Evolutionary conservation across 169 alveolate species (phyloP).

Genomic region (Cryptosporidium felis): DNA sequence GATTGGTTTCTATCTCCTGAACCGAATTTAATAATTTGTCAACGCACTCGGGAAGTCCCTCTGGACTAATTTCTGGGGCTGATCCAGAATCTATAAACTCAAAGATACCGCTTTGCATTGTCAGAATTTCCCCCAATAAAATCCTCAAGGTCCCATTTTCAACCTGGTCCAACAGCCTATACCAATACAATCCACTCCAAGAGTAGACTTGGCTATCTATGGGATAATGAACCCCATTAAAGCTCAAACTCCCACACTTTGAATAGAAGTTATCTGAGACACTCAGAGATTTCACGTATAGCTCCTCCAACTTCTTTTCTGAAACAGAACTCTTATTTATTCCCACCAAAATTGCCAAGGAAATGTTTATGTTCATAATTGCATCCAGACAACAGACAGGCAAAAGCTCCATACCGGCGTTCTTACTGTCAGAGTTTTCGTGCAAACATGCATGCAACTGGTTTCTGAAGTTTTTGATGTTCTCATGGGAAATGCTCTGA

Average conservation of each 20-base stretch:
- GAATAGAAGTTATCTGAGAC: constrained; percentile 53
- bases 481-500: constrained; percentile 27
- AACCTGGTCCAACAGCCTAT: not conserved
- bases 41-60: not conserved
- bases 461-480: constrained; percentile 18
- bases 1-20: constrained; percentile 26
- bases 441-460: constrained; percentile 1
- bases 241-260: constrained; percentile 36
- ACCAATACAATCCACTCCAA: constrained; percentile 61
- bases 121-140: constrained; percentile 10
- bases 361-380: constrained; percentile 53
- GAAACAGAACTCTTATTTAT: not conserved
- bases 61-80: not conserved
- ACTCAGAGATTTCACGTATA: constrained; percentile 10
- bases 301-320: not conserved
- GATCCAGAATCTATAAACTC: not conserved
- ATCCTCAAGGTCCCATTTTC: not conserved
- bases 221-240: constrained; percentile 57
- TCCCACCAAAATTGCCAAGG: constrained; percentile 10
- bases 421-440: constrained; percentile 1
- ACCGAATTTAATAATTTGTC: not conserved
- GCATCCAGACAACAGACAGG: constrained; percentile 66
- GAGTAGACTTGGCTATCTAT: constrained; percentile 26
- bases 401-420: not conserved
- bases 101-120: not conserved